Percentiles rank a stretch among this genome's conserved stretches.
Evolutionary conservation across 495 filamentous ascomycete species (phyloP).

Genomic region (Xylaria nigripes): DNA sequence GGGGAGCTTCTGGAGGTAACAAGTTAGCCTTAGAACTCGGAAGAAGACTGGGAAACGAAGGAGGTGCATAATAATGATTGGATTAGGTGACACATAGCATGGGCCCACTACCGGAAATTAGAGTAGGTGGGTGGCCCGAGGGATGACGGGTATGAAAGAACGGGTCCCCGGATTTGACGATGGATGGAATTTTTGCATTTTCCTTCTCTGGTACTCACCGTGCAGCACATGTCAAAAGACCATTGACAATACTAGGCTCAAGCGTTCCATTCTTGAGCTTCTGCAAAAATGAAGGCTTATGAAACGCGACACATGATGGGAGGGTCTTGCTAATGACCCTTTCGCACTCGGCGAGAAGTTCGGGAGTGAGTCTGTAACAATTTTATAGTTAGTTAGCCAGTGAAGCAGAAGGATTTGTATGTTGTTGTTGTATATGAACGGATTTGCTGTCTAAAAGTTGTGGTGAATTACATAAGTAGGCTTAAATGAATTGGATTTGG

Average conservation of each 20-base stretch:
- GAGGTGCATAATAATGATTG: constrained; percentile 3
- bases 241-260: constrained; percentile 41
- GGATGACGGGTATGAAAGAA: constrained; percentile 4
- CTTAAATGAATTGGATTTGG: background rate
- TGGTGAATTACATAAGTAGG: background rate
- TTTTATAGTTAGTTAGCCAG: constrained; percentile 20
- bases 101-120: constrained; percentile 12
- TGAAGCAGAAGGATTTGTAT: background rate
- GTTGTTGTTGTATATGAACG: too few relatives aligned
- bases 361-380: constrained; percentile 38
- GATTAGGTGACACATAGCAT: constrained; percentile 1
- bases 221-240: constrained; percentile 40
- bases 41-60: background rate
- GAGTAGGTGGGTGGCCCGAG: constrained; percentile 6
- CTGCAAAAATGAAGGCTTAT: constrained; percentile 44
- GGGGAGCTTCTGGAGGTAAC: constrained; percentile 33
- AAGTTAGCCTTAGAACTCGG: background rate
- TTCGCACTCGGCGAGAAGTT: constrained; percentile 42
- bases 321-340: constrained; percentile 42
- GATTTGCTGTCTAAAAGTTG: background rate
- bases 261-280: constrained; percentile 40
- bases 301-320: constrained; percentile 45
- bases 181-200: background rate
- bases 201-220: constrained; percentile 29
- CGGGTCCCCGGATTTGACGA: constrained; percentile 10